These are phyloP conservation scores for sweet orange (Citrus sinensis) DNA, from an alignment of 345 rosid genomes.

Conservation along the genomic window DVS_A1.0 CM039165.1:37420501-37421000, in stretches of 20 bases:
- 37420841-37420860: not conserved
- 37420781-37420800: not conserved
- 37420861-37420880: not conserved
- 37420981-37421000: not conserved
- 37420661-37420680: not conserved
- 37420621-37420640: not conserved
- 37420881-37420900: not conserved
- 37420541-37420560: not conserved
- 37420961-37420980: not conserved
- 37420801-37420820: not conserved
- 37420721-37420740: not conserved
- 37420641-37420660: not conserved
- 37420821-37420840: not conserved
- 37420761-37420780: not conserved
- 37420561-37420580: not conserved
- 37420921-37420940: not conserved
- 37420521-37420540: not conserved
- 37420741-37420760: not conserved
- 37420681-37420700: not conserved
- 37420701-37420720: not conserved
- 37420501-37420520: not conserved
- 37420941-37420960: conserved; percentile 9
- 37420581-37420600: not conserved
- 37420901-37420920: not conserved
- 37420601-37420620: not conserved